Conservation (phyloP, 2,329 filamentous ascomycete species). For the Aspergillus carbonarius region DNA sequence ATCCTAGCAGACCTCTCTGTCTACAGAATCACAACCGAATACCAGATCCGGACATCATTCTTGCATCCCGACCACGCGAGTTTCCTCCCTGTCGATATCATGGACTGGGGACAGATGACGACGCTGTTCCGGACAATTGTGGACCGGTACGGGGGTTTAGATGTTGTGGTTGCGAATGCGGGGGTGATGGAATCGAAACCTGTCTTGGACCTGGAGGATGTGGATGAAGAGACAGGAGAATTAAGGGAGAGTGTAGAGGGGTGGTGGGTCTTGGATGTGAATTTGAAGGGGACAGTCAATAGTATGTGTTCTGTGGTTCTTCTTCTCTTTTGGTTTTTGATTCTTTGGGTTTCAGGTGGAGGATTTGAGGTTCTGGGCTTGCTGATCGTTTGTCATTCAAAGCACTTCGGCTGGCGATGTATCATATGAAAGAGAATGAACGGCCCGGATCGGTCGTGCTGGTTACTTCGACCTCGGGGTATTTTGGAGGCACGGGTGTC, state of each 20-base stretch:
- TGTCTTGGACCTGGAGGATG: slow-evolving; percentile 25
- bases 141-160: slow-evolving; percentile 35
- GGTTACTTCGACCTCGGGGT: slow-evolving; percentile 44
- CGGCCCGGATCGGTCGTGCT: slow-evolving; percentile 41
- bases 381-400: neutral
- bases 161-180: slow-evolving; percentile 46
- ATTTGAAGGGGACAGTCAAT: slow-evolving; percentile 48
- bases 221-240: slow-evolving; percentile 21
- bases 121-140: slow-evolving; percentile 33
- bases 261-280: slow-evolving; percentile 40
- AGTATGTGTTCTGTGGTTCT: slow-evolving; percentile 32
- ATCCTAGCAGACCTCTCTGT: slow-evolving; percentile 35
- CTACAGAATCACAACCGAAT: neutral
- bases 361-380: neutral
- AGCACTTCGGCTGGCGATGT: slow-evolving; percentile 34
- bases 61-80: slow-evolving; percentile 14
- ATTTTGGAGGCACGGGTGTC: slow-evolving; percentile 46
- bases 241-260: slow-evolving; percentile 25
- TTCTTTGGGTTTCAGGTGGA: neutral
- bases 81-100: slow-evolving; percentile 40
- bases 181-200: slow-evolving; percentile 36
- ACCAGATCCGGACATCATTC: slow-evolving; percentile 7
- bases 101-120: slow-evolving; percentile 38
- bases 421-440: slow-evolving; percentile 23
- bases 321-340: slow-evolving; percentile 15